Conservation (phyloP, 2,329 filamentous ascomycete genomes). For the Claviceps sp. region DNA sequence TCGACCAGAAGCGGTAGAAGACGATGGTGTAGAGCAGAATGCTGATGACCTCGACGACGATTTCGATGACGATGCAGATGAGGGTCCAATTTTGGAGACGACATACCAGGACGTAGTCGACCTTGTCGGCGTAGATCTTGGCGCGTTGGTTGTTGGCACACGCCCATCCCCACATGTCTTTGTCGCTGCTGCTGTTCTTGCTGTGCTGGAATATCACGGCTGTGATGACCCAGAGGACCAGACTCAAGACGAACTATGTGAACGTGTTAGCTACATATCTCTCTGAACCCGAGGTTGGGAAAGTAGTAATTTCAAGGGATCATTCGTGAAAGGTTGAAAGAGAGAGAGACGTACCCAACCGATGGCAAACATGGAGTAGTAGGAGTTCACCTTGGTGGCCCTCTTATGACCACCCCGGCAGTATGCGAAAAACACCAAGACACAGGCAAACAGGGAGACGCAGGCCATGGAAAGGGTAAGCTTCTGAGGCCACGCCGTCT, state of each 20-base stretch:
- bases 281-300: neutral
- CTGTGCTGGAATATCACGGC: conserved; percentile 73
- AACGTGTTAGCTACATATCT: no score
- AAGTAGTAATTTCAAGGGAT: no score
- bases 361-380: conserved; percentile 90
- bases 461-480: conserved; percentile 67
- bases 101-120: conserved; percentile 84
- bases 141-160: conserved; percentile 78
- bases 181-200: conserved; percentile 53
- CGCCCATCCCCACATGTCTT: conserved; percentile 98
- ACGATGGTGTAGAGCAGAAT: conserved; percentile 88
- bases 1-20: conserved; percentile 96
- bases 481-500: conserved; percentile 67
- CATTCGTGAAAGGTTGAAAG: neutral
- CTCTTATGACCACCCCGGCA: conserved; percentile 76
- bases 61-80: conserved; percentile 93
- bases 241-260: conserved; percentile 64
- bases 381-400: conserved; percentile 85
- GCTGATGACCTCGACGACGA: conserved; percentile 82
- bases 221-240: conserved; percentile 82
- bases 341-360: conserved; percentile 44
- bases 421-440: conserved; percentile 74
- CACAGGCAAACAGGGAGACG: conserved; percentile 65
- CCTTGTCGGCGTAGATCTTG: conserved; percentile 62
- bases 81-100: conserved; percentile 88